phyloP scores from a whole-genome alignment of 2,329 filamentous ascomycete genomes.

The Colletotrichum musae region DNA sequence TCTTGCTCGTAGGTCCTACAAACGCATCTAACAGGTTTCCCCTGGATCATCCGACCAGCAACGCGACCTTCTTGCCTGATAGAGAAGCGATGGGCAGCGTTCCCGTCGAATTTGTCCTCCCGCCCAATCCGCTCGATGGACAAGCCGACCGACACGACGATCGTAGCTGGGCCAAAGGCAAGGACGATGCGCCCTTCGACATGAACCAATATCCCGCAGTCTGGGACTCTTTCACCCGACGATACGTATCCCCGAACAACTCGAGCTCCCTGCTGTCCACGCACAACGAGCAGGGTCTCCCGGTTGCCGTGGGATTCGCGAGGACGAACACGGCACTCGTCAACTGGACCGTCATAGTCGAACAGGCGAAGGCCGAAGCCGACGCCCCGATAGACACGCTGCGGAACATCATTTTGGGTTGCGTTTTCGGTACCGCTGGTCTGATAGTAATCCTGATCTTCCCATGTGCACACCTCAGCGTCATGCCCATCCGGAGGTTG shows the following conservation, averaged over 20 bases:
- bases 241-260: conserved; percentile 70
- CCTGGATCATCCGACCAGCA: conserved; percentile 59
- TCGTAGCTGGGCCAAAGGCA: conserved; percentile 59
- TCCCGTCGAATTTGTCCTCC: conserved; percentile 72
- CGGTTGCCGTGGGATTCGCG: conserved; percentile 86
- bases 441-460: conserved; percentile 80
- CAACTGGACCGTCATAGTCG: conserved; percentile 87
- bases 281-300: conserved; percentile 77
- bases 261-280: conserved; percentile 79
- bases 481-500: conserved; percentile 83
- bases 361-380: conserved; percentile 81
- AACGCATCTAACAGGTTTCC: conserved; percentile 76
- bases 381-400: conserved; percentile 81
- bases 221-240: conserved; percentile 69
- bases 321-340: conserved; percentile 77
- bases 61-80: conserved; percentile 59
- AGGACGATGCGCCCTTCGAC: conserved; percentile 66
- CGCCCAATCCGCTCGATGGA: conserved; percentile 60
- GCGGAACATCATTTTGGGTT: conserved; percentile 85
- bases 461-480: conserved; percentile 85
- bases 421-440: conserved; percentile 86
- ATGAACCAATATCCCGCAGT: conserved; percentile 75
- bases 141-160: conserved; percentile 63
- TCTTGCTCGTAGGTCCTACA: conserved; percentile 79
- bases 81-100: conserved; percentile 57